Base-by-base conservation (phyloP, 2,329 filamentous ascomycete genomes). In the Blastomyces gilchristii region DNA sequence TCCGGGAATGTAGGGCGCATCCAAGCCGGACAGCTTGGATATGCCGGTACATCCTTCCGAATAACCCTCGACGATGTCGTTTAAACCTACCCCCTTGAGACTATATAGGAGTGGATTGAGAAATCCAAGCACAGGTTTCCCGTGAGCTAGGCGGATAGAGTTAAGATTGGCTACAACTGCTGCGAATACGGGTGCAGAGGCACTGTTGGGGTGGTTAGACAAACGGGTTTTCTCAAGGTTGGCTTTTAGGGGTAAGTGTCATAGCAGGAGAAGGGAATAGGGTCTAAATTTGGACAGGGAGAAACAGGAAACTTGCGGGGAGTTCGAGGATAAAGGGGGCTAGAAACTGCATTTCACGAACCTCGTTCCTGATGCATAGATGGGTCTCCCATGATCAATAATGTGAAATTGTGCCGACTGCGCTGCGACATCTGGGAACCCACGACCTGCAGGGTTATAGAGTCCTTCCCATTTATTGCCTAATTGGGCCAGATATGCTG, bases 101-200 rank as follows among this genome's bases (percentile, higher is more conserved):
- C 72, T 71, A 68, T 86, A 87, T n/a, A 87, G 73, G 80, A 82
- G 84, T 0, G 84, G 84, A 70, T 87, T 87, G 31, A 87, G 71
- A 68, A 85, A 86, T 1, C 85, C 84, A 68, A 87, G 72, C 0
- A 76, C 69, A 9, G 80, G 72, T 69, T 81, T 80, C 1, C 83
- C 82, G n/a, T 75, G 75, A 16, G 79, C 75, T 56, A 88, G 74
- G 45, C 85, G 78, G 22, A 82, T 82, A 64, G 86, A 83, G 69
- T 90, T 89, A 58, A 90, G 73, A 47, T 88, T 79, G 0, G 82
- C 79, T 59, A 90, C 75, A 65, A 90, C 80, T n/a, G 81, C 81
- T 0, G 86, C 85, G 60, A 87, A 82, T 0, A 85, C 76, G 0
- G 88, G 87, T 0, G 83, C 76, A 1, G 86, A 81, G 0, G 86